phyloP scores from a whole-genome alignment of 805 yeast genomes.

The Metschnikowia colocasiae region DNA sequence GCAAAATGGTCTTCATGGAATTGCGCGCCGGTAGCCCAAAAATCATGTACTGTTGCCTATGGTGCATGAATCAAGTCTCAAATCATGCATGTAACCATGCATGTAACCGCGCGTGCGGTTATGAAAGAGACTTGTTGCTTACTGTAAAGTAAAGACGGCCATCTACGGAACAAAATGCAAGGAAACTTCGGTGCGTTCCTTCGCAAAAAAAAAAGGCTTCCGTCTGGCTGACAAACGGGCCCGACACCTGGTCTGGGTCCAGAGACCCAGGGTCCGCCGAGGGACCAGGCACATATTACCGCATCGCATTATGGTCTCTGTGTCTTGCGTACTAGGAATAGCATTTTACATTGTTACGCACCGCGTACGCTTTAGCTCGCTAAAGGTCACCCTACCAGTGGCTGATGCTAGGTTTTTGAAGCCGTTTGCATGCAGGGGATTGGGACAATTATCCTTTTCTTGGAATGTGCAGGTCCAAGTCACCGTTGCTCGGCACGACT shows the following conservation, averaged over 20 bases:
- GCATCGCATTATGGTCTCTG: neutral
- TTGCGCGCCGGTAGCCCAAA: slow-evolving; percentile 6
- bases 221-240: no score
- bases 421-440: neutral
- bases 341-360: slow-evolving; percentile 4
- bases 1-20: slow-evolving; percentile 1
- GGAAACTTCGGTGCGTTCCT: neutral
- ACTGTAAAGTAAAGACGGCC: neutral
- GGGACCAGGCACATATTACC: neutral
- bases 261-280: neutral
- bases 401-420: neutral
- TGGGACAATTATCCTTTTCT: neutral
- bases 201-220: no score
- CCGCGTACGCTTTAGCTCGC: slow-evolving; percentile 3
- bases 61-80: slow-evolving; percentile 2
- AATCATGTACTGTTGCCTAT: neutral
- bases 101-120: slow-evolving; percentile 4
- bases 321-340: slow-evolving; percentile 2
- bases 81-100: slow-evolving; percentile 4
- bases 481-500: neutral
- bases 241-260: no score
- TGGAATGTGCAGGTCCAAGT: neutral
- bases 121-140: neutral
- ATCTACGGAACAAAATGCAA: neutral
- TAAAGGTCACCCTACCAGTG: neutral